phyloP scores from a whole-genome alignment of 2,329 filamentous ascomycete genomes.

The Fonsecaea monophora region DNA sequence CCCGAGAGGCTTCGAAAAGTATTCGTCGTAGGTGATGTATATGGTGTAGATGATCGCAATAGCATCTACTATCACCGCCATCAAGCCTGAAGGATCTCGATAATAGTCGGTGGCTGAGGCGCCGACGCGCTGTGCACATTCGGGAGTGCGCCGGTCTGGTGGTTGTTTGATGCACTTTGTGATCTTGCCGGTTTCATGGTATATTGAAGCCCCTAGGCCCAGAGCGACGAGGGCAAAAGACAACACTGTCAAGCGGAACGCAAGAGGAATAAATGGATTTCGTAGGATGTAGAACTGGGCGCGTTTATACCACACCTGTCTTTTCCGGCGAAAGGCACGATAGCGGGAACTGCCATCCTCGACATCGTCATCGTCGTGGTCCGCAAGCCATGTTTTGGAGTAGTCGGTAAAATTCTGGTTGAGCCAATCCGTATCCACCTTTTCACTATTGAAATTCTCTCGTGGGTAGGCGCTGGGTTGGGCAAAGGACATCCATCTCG shows the following conservation, averaged over 20 bases:
- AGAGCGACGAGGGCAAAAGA: conserved; percentile 82
- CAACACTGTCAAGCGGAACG: conserved; percentile 82
- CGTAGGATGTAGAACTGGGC: conserved; percentile 74
- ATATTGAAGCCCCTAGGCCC: conserved; percentile 77
- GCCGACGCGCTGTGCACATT: conserved; percentile 30
- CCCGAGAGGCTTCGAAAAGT: conserved; percentile 89
- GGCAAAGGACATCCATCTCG: conserved; percentile 56
- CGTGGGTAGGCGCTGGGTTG: conserved; percentile 52
- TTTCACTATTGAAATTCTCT: conserved; percentile 48
- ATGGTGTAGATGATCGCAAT: conserved; percentile 87
- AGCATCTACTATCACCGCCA: conserved; percentile 87
- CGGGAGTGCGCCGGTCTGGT: conserved; percentile 20
- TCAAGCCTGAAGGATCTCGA: conserved; percentile 78
- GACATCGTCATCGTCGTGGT: conserved; percentile 55
- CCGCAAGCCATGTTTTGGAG: conserved; percentile 60
- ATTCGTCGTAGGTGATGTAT: conserved; percentile 97
- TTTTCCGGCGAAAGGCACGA: conserved; percentile 58
- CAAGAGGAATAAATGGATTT: conserved; percentile 82
- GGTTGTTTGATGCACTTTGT: conserved; percentile 37
- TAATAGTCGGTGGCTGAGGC: conserved; percentile 41
- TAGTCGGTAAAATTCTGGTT: conserved; percentile 54
- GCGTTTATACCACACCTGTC: conserved; percentile 63
- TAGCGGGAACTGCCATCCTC: conserved; percentile 57
- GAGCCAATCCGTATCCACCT: conserved; percentile 55
- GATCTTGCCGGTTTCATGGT: conserved; percentile 60